phyloP scores from a whole-genome alignment of 176 grass and related monocot species.

The Saccharum spontaneum region DNA sequence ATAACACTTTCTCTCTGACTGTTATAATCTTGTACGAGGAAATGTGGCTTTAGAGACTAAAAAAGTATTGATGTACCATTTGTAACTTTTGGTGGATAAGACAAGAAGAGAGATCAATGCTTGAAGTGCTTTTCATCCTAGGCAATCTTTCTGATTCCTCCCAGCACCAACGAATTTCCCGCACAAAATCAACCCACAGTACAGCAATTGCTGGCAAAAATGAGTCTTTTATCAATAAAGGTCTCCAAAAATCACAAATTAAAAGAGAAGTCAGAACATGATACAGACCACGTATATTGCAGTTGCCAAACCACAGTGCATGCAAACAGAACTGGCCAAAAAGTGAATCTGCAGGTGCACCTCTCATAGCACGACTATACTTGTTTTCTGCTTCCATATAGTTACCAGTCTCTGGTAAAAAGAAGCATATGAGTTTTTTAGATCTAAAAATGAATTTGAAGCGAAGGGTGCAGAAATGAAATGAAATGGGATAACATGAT shows the following conservation, averaged over 20 bases:
- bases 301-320: slow-evolving; percentile 93
- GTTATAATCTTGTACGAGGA: neutral
- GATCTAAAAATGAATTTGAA: neutral
- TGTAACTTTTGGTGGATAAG: slow-evolving; percentile 95
- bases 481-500: neutral
- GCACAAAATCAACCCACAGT: slow-evolving; percentile 98
- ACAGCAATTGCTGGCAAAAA: slow-evolving; percentile 76
- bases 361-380: slow-evolving; percentile 76
- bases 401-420: slow-evolving; percentile 49
- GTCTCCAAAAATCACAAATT: slow-evolving; percentile 6
- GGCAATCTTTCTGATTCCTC: slow-evolving; percentile 88
- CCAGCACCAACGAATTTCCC: slow-evolving; percentile 98
- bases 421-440: slow-evolving; percentile 26
- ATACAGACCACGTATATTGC: slow-evolving; percentile 84
- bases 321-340: slow-evolving; percentile 96
- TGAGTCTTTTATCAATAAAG: slow-evolving; percentile 18
- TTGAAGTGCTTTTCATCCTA: slow-evolving; percentile 64
- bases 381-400: slow-evolving; percentile 57
- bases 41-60: neutral
- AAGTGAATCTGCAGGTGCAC: slow-evolving; percentile 80
- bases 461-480: neutral
- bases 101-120: slow-evolving; percentile 85
- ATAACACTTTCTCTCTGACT: slow-evolving; percentile 11
- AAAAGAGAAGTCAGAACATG: slow-evolving; percentile 14
- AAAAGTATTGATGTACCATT: slow-evolving; percentile 62